Conservation (phyloP, 768 basidiomycete species). For the Boletus insuetus region DNA sequence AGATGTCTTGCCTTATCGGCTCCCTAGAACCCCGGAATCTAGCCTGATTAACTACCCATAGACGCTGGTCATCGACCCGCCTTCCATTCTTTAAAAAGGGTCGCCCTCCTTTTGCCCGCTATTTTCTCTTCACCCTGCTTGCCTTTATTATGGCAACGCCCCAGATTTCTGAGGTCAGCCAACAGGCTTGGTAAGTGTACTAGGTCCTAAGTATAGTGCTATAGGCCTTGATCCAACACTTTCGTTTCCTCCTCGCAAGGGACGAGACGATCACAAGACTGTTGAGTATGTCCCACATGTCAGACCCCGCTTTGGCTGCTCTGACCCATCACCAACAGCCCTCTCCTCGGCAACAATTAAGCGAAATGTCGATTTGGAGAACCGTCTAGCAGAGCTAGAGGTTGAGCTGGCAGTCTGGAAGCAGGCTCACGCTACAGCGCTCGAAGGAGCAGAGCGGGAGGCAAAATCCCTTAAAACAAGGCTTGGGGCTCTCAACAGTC, state of each 20-base stretch:
- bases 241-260: slow-evolving; percentile 40
- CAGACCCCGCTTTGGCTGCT: slow-evolving; percentile 1
- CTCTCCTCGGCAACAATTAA: slow-evolving; percentile 63
- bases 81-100: slow-evolving; percentile 38
- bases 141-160: slow-evolving; percentile 51
- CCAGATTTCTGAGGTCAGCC: slow-evolving; percentile 56
- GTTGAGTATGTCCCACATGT: slow-evolving; percentile 43
- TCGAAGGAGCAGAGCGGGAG: slow-evolving; percentile 63
- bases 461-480: slow-evolving; percentile 67
- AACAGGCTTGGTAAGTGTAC: slow-evolving; percentile 60
- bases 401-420: slow-evolving; percentile 69
- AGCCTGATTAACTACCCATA: slow-evolving; percentile 52
- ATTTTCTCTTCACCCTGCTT: slow-evolving; percentile 33
- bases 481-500: slow-evolving; percentile 59
- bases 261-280: slow-evolving; percentile 64
- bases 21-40: slow-evolving; percentile 53
- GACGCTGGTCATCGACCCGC: slow-evolving; percentile 25
- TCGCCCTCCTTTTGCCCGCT: slow-evolving; percentile 20
- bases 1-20: slow-evolving; percentile 31
- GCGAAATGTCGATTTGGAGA: slow-evolving; percentile 62
- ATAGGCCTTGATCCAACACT: slow-evolving; percentile 18
- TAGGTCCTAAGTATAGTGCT: slow-evolving; percentile 5
- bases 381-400: slow-evolving; percentile 64
- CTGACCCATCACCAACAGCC: slow-evolving; percentile 38
- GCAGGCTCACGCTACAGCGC: slow-evolving; percentile 59